Base-by-base conservation (phyloP, 805 yeast species). In the Pichia phayaonensis region DNA sequence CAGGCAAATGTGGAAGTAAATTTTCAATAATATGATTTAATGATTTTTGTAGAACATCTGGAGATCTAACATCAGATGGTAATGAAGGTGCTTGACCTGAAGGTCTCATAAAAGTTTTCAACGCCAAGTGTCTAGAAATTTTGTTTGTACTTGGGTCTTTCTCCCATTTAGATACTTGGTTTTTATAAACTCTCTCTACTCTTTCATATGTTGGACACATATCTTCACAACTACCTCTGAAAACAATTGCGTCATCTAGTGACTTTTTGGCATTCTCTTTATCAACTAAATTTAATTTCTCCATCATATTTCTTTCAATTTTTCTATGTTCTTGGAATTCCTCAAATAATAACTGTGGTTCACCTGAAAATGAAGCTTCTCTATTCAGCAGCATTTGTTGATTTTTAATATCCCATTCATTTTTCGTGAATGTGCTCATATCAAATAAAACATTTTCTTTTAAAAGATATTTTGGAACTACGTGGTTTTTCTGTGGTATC, bases 71-170 rank as follows among this genome's bases (percentile, higher is more conserved):
- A 64, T 94, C 99, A 1, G 97, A 89, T 0, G 99, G 99, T 51
- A 94, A 71, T 3, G 98, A 95, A 2, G 97, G 98, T 1, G 97
- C 96, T 59, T 94, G 97, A 8, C 98, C 99, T 0, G 98, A 97
- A 0, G 99, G 97, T 59, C 99, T 74, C 22, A 95, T 86, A 63
- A 94, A 94, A 1, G 96, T 95, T 67, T 94, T 94, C 8, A 94
- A 78, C 0, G 97, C 96, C 43, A 73, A 70, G 0, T 61, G 61
- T 27, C 77, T 64, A 0, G 87, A 74, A 7, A 89, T 84, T 54
- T 70, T 75, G 5, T 80, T 80, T 3, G 80, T 73, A 0, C 70
- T 69, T 2, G 82, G 78, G 53, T 84, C 89, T 55, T 74, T 83
- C 67, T 94, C 99, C 58, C 83, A 74, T 11, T 76, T 72, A 51